These are phyloP conservation scores for Persicaria maculosa DNA, from an alignment of 148 eudicot genomes.

Conservation along the genomic window DNA sequence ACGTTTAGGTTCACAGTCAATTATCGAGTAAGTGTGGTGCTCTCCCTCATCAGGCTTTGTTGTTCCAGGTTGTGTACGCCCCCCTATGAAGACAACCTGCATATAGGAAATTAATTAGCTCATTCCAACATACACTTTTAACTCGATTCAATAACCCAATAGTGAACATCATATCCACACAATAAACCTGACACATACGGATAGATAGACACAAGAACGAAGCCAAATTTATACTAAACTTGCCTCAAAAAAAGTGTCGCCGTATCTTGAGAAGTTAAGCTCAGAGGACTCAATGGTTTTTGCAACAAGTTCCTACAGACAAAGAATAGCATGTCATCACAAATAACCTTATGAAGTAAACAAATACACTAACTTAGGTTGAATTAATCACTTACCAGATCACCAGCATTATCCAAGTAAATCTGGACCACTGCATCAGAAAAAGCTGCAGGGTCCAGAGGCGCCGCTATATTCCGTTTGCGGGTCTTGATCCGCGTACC, in stretches of 20 bases:
- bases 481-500: slow-evolving; percentile 99
- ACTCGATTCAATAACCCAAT: slow-evolving; percentile 49
- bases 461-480: slow-evolving; percentile 99
- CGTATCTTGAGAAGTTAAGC: slow-evolving; percentile 94
- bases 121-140: slow-evolving; percentile 64
- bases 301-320: slow-evolving; percentile 82
- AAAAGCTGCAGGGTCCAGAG: slow-evolving; percentile 99
- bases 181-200: slow-evolving; percentile 21
- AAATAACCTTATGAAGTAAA: no score
- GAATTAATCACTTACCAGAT: slow-evolving; percentile 44
- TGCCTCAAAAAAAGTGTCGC: slow-evolving; percentile 98
- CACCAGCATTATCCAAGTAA: slow-evolving; percentile 99
- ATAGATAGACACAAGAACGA: no score
- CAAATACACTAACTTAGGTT: no score
- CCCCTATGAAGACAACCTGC: slow-evolving; percentile 93
- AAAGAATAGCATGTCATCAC: slow-evolving; percentile 7
- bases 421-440: slow-evolving; percentile 99
- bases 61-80: slow-evolving; percentile 98
- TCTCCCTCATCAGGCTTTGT: slow-evolving; percentile 98
- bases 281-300: slow-evolving; percentile 89
- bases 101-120: slow-evolving; percentile 54
- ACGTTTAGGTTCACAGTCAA: slow-evolving; percentile 80
- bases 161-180: slow-evolving; percentile 79
- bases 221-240: slow-evolving; percentile 4
- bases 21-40: slow-evolving; percentile 81